phyloP scores from a whole-genome alignment of 2,329 filamentous ascomycete species.

The Thermomyces lanuginosus region DNA sequence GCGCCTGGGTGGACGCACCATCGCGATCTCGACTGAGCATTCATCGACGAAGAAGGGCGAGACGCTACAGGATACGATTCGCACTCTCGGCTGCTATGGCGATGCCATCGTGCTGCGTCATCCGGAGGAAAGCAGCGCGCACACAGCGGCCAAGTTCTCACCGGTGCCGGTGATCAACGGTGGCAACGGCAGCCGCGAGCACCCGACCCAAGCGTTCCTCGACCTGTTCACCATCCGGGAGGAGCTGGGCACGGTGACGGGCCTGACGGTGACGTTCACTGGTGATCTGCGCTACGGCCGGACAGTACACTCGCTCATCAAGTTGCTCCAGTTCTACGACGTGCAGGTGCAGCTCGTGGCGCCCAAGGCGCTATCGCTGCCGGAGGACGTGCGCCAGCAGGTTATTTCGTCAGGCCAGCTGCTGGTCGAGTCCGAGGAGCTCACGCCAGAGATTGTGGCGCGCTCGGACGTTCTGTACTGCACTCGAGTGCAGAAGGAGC shows the following conservation, averaged over 20 bases:
- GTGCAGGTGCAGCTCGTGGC: conserved; percentile 85
- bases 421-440: conserved; percentile 53
- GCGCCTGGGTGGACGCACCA: conserved; percentile 74
- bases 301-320: conserved; percentile 86
- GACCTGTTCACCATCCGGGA: conserved; percentile 98
- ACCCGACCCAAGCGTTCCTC: conserved; percentile 92
- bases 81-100: conserved; percentile 83
- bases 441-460: conserved; percentile 76
- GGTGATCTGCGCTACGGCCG: conserved; percentile 88
- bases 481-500: conserved; percentile 90
- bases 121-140: conserved; percentile 63
- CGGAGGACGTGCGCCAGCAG: conserved; percentile 54
- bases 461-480: conserved; percentile 89
- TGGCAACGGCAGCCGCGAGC: conserved; percentile 87
- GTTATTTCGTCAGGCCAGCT: conserved; percentile 63
- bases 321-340: conserved; percentile 88
- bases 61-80: conserved; percentile 78
- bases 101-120: conserved; percentile 95
- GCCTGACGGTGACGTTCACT: conserved; percentile 87
- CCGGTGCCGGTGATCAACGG: conserved; percentile 91
- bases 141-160: conserved; percentile 71
- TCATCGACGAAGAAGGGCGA: conserved; percentile 93
- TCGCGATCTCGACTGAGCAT: conserved; percentile 64
- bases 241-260: conserved; percentile 87
- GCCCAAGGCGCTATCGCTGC: conserved; percentile 62